These are phyloP conservation scores for Fraxinus albicans DNA, from an alignment of 305 asterid genomes.

Conservation along the genomic window DNA sequence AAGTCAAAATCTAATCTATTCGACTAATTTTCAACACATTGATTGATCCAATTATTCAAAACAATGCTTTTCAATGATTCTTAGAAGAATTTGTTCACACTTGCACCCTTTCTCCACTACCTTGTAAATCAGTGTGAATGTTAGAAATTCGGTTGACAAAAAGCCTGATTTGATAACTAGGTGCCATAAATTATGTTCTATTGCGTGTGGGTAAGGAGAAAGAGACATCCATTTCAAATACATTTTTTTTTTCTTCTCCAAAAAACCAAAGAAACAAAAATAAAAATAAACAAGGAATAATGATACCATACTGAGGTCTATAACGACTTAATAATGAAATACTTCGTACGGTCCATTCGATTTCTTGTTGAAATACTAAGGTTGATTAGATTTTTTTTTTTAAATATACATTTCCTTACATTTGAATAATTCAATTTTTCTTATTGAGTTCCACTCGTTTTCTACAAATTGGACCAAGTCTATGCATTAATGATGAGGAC, in stretches of 20 bases:
- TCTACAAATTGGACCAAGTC: neutral
- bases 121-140: neutral
- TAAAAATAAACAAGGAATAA: neutral
- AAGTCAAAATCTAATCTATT: neutral
- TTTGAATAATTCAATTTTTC: neutral
- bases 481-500: neutral
- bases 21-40: neutral
- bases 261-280: neutral
- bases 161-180: neutral
- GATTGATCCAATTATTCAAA: neutral
- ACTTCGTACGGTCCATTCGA: neutral
- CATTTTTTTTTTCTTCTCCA: neutral
- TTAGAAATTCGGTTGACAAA: conserved; percentile 2
- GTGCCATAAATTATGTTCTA: neutral
- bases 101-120: neutral
- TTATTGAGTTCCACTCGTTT: neutral
- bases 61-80: neutral
- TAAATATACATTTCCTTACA: no score
- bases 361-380: no score
- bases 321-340: neutral
- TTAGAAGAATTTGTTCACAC: neutral
- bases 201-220: conserved; percentile 29
- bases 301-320: neutral
- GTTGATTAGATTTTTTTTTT: no score
- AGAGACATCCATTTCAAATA: neutral